Percentiles rank a stretch among this genome's conserved stretches.
These are phyloP conservation scores for Erythrophleum ivorense DNA, from an alignment of 331 rosid species.

Conservation along the genomic window DNA sequence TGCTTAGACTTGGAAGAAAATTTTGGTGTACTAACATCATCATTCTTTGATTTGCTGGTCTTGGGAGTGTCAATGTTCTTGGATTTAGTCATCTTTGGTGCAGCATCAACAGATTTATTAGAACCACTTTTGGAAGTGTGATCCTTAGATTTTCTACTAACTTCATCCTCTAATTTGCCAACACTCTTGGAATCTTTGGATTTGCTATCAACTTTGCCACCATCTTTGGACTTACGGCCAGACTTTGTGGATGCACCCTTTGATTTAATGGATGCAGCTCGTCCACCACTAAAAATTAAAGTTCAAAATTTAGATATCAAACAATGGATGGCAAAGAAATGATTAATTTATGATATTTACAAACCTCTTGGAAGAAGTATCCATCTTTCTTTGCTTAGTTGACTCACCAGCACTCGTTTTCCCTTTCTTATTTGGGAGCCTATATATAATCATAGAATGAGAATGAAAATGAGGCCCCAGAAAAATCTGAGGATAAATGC, in stretches of 20 bases:
- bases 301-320: constrained; percentile 34
- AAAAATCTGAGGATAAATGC: not conserved
- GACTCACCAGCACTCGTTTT: constrained; percentile 51
- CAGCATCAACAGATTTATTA: constrained; percentile 51
- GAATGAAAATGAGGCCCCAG: not conserved
- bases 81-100: constrained; percentile 49
- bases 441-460: constrained; percentile 39
- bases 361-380: constrained; percentile 59
- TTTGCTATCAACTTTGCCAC: constrained; percentile 36
- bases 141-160: constrained; percentile 65
- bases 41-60: constrained; percentile 58
- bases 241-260: constrained; percentile 54
- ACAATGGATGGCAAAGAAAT: not conserved
- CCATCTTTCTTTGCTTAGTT: constrained; percentile 57
- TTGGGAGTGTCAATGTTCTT: constrained; percentile 53
- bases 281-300: constrained; percentile 55
- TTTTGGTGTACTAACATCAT: constrained; percentile 47
- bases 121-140: constrained; percentile 54
- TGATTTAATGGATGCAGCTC: constrained; percentile 64
- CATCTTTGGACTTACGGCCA: constrained; percentile 45
- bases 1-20: constrained; percentile 64
- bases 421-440: constrained; percentile 71
- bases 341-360: constrained; percentile 34
- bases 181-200: constrained; percentile 55
- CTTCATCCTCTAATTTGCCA: constrained; percentile 52